These are phyloP conservation scores for Bifiguratus adelaidae DNA, from an alignment of 192 early-diverging fungal species.

Conservation along the genomic window DNA sequence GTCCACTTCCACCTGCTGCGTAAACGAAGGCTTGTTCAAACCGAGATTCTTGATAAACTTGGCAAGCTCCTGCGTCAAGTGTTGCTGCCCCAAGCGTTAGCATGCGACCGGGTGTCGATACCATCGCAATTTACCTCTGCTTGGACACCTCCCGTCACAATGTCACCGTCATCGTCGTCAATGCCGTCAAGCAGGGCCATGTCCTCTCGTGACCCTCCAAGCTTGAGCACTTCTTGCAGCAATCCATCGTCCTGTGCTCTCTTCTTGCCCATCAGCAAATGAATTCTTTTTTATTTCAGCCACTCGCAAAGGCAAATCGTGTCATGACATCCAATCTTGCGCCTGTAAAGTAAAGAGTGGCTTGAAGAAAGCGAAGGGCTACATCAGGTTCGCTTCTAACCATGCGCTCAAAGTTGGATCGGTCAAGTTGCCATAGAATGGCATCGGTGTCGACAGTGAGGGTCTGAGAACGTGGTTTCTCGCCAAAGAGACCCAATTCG, in stretches of 20 bases:
- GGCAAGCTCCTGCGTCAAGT: conserved; percentile 14
- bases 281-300: too few species aligned
- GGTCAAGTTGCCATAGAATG: conserved; percentile 64
- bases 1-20: background rate
- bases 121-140: conserved; percentile 4
- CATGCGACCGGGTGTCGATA: too few species aligned
- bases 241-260: background rate
- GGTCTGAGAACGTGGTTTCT: conserved; percentile 33
- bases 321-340: conserved; percentile 41
- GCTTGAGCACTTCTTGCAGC: conserved; percentile 13
- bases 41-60: conserved; percentile 20
- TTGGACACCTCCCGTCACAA: conserved; percentile 1
- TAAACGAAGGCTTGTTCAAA: conserved; percentile 6
- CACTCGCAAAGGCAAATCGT: conserved; percentile 38
- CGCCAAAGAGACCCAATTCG: conserved; percentile 71
- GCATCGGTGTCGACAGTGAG: conserved; percentile 53
- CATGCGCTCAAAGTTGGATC: conserved; percentile 52
- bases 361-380: conserved; percentile 65
- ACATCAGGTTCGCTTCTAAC: conserved; percentile 52
- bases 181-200: conserved; percentile 16
- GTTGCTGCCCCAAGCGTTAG: conserved; percentile 1
- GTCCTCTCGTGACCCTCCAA: conserved; percentile 24
- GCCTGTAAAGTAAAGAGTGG: conserved; percentile 64
- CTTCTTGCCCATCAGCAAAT: too few species aligned
- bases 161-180: conserved; percentile 10